Conservation (phyloP, 352 stramenopile species). For the Phytophthora pistaciae region DNA sequence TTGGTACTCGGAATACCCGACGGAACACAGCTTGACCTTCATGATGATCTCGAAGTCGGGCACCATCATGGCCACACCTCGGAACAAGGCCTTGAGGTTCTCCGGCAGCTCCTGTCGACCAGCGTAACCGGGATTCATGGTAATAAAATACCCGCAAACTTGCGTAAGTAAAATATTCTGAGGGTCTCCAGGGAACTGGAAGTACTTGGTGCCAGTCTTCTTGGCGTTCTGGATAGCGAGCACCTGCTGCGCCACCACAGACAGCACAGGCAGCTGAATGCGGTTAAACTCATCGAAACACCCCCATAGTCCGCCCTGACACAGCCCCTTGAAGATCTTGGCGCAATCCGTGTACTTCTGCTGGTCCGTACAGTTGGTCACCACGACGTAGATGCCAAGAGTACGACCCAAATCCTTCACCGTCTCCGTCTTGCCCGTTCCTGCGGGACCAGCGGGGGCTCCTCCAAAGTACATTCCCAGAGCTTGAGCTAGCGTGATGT, state of each 20-base stretch:
- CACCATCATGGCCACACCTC: conserved; percentile 93
- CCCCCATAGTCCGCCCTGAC: conserved; percentile 96
- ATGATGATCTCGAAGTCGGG: conserved; percentile 96
- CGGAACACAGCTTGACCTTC: conserved; percentile 96
- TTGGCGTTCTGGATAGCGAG: conserved; percentile 98
- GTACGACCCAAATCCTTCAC: conserved; percentile 97
- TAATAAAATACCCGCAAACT: conserved; percentile 99
- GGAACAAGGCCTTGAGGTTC: conserved; percentile 97
- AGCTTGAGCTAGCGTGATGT: conserved; percentile 98
- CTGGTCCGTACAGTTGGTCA: conserved; percentile 98
- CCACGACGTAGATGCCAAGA: conserved; percentile 97
- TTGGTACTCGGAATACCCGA: conserved; percentile 95
- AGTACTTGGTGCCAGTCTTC: conserved; percentile 95
- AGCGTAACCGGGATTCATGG: conserved; percentile 99
- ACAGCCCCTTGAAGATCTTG: conserved; percentile 99
- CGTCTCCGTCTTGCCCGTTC: conserved; percentile 98
- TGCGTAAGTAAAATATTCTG: conserved; percentile 97
- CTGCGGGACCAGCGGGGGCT: conserved; percentile 94
- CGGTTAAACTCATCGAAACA: conserved; percentile 99
- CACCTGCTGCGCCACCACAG: conserved; percentile 98
- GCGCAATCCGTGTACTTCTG: conserved; percentile 98
- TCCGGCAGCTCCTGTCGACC: conserved; percentile 98
- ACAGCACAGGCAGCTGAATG: conserved; percentile 97
- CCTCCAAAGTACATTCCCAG: conserved; percentile 98
- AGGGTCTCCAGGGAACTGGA: conserved; percentile 98